Percentiles rank a stretch among this genome's conserved stretches.
Conservation (phyloP, 371 early-diverging fungal genomes). For the Zychaea mexicana region DNA sequence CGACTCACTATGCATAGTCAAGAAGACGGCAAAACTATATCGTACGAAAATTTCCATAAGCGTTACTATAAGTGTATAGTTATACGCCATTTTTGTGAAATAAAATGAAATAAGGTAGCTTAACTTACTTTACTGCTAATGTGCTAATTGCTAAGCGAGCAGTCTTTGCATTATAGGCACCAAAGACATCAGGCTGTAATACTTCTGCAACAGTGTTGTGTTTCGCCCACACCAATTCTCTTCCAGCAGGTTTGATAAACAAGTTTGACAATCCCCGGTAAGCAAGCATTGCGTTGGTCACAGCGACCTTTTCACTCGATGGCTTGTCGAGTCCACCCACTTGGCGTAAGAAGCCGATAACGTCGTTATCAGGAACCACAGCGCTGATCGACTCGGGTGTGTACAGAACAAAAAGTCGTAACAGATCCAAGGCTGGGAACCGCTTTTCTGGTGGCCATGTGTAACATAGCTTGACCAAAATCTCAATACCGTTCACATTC, state of each 20-base stretch:
- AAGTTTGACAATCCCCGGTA: slow-evolving; percentile 66
- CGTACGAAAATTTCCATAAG: no score
- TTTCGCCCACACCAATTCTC: slow-evolving; percentile 40
- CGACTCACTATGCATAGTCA: slow-evolving; percentile 27
- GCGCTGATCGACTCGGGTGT: slow-evolving; percentile 33
- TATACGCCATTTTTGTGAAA: background rate
- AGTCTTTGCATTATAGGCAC: slow-evolving; percentile 28
- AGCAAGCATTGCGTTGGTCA: slow-evolving; percentile 73
- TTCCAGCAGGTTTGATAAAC: slow-evolving; percentile 51
- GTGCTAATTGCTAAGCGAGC: slow-evolving; percentile 42
- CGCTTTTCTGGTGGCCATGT: slow-evolving; percentile 67
- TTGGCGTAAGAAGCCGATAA: slow-evolving; percentile 35
- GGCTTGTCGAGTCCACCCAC: slow-evolving; percentile 23
- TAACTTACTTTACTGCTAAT: slow-evolving; percentile 42
- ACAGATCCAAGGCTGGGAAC: slow-evolving; percentile 87
- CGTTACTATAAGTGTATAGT: background rate
- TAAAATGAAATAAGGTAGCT: background rate
- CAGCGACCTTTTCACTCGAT: slow-evolving; percentile 34
- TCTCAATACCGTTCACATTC: slow-evolving; percentile 27
- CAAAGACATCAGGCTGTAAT: slow-evolving; percentile 31
- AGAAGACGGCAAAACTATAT: slow-evolving; percentile 32
- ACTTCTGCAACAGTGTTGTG: slow-evolving; percentile 17
- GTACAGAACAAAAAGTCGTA: slow-evolving; percentile 71
- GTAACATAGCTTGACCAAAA: slow-evolving; percentile 44
- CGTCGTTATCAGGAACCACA: slow-evolving; percentile 18